Percentiles rank a stretch among this genome's conserved stretches.
Conservation (phyloP, 192 early-diverging fungal genomes). For the Allomyces javanicus region DNA sequence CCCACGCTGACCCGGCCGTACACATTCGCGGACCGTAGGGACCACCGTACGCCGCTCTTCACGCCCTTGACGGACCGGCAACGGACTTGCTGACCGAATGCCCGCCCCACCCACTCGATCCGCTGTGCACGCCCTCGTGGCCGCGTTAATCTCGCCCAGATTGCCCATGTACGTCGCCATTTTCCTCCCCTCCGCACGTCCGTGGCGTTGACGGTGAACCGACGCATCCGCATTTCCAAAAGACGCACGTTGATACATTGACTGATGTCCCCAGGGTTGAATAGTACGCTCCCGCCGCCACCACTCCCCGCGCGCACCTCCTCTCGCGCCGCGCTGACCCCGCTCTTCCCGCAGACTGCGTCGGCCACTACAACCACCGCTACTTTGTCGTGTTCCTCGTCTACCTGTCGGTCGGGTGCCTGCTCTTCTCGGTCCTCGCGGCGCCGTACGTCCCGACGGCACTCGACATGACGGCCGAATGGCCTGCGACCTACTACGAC, state of each 20-base stretch:
- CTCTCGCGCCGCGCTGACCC: neutral
- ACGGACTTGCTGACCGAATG: constrained; percentile 7
- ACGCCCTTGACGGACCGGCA: constrained; percentile 16
- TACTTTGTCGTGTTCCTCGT: constrained; percentile 30
- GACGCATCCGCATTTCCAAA: neutral
- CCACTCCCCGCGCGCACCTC: no score
- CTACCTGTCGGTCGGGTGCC: constrained; percentile 8
- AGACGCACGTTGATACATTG: neutral
- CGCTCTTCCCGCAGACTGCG: constrained; percentile 11
- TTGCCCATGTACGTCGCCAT: neutral
- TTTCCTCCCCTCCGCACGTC: neutral
- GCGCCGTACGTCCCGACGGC: neutral
- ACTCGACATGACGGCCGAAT: neutral
- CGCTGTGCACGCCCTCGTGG: neutral
- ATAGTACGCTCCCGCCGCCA: neutral
- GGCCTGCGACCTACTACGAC: neutral
- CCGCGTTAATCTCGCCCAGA: neutral
- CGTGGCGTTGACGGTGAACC: neutral
- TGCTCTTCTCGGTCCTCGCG: neutral
- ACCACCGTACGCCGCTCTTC: neutral
- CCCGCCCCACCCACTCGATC: no score
- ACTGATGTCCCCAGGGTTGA: neutral
- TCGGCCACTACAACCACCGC: constrained; percentile 26
- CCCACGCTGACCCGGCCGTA: neutral
- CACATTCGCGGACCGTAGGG: neutral